These are phyloP conservation scores for Talaromyces stipitatus DNA, from an alignment of 495 filamentous ascomycete genomes.

Conservation along the genomic window DNA sequence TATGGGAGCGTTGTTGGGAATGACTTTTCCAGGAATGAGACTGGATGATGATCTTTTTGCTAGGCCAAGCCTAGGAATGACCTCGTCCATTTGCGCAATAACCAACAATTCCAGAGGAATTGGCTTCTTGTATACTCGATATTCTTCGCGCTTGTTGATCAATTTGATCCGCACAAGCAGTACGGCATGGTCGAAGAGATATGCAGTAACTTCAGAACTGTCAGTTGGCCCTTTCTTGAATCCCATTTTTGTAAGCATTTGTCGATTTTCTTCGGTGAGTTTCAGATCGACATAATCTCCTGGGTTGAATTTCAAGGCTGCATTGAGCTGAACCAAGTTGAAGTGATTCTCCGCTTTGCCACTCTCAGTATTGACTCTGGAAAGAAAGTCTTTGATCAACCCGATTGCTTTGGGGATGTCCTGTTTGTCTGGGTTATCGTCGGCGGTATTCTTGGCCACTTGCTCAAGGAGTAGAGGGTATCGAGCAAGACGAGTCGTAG, in stretches of 20 bases:
- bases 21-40: slow-evolving; percentile 67
- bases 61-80: slow-evolving; percentile 74
- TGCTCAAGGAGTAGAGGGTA: slow-evolving; percentile 94
- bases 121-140: slow-evolving; percentile 89
- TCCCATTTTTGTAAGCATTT: slow-evolving; percentile 84
- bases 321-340: slow-evolving; percentile 85
- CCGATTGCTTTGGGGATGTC: slow-evolving; percentile 84
- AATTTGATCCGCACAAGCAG: slow-evolving; percentile 82
- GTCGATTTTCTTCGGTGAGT: slow-evolving; percentile 85
- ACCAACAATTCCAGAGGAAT: slow-evolving; percentile 92
- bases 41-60: slow-evolving; percentile 83
- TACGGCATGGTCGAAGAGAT: slow-evolving; percentile 93
- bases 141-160: slow-evolving; percentile 87
- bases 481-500: slow-evolving; percentile 88
- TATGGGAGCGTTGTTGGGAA: slow-evolving; percentile 35
- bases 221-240: slow-evolving; percentile 89
- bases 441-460: slow-evolving; percentile 78
- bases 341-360: slow-evolving; percentile 98
- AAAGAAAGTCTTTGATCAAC: slow-evolving; percentile 79
- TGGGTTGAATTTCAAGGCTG: slow-evolving; percentile 78
- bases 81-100: slow-evolving; percentile 93
- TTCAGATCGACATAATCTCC: slow-evolving; percentile 90
- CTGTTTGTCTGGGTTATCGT: slow-evolving; percentile 78
- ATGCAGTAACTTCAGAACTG: slow-evolving; percentile 82
- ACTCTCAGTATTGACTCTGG: slow-evolving; percentile 85